Evolutionary conservation across 208 protist genomes (phyloP), one percentile per base, ranked within the genome.

Genomic region (Naegleria fowleri): DNA sequence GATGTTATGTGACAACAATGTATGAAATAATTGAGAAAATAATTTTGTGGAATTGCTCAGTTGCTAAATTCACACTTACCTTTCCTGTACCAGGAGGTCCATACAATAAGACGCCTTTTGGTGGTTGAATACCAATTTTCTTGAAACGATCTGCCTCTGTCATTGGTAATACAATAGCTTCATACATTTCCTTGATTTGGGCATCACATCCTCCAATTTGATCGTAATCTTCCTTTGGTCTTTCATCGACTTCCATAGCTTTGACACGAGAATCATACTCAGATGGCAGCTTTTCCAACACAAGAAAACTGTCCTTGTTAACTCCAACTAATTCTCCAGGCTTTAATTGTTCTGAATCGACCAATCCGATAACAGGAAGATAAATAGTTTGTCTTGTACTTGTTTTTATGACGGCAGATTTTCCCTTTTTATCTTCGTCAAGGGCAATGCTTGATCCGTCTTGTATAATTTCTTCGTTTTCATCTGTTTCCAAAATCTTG

Each of bases 231-330:
- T 99, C 99, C 90, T 97, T 99, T 52, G 99, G 99, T 93, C 97
- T 98, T 93, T 99, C 99, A 88, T 99, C 99, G 51, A 99, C 98
- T 94, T 99, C 99, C 99, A 99, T 99, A 48, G 99, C 98, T 95
- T 99, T 99, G n/a, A 99, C 99, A 36, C 99, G 98, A 59, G 97
- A 98, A 94, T 99, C 99, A 94, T 99, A 99, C 96, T 99, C 99
- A 33, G 97, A 94, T n/a, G 99, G 99, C 29, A 99, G 95, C 38
- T 96, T 99, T 93, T 99, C 99, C 5, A 99, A 95, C 86, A 99
- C 97, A 22, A 99, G 96, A 93, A 99, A 99, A 67, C 97, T 99
- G 95, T 99, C 99, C 93, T 99, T 99, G 95, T 99, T 99, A 25
- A 99, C 98, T 39, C 99, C 99, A 19, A 99, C 98, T 25, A 99